These are phyloP conservation scores for Fusarium sp. DNA, from an alignment of 2,329 filamentous ascomycete genomes.

Conservation along the genomic window DNA sequence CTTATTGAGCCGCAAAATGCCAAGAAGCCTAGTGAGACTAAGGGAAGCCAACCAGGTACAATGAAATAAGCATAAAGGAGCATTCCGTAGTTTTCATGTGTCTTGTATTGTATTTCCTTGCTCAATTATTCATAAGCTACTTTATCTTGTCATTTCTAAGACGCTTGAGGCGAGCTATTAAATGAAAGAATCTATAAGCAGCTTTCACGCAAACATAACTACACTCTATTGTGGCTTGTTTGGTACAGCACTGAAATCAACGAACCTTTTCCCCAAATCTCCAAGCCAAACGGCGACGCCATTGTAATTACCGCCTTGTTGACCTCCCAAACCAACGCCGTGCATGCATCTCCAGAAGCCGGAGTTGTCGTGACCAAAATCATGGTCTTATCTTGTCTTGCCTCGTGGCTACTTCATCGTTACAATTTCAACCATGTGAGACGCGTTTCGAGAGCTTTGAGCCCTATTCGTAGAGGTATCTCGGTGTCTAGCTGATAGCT, in stretches of 20 bases:
- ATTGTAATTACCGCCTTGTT: conserved; percentile 46
- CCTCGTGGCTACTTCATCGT: conserved; percentile 36
- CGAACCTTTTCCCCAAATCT: conserved; percentile 31
- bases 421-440: conserved; percentile 22
- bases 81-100: conserved; percentile 1
- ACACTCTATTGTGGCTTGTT: conserved; percentile 45
- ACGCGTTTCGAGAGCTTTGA: conserved; percentile 19
- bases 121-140: conserved; percentile 15
- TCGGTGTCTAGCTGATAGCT: conserved; percentile 39
- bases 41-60: conserved; percentile 7
- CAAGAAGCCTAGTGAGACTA: conserved; percentile 24
- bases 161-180: not conserved
- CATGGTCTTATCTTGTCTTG: conserved; percentile 29
- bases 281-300: conserved; percentile 49
- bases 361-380: conserved; percentile 42
- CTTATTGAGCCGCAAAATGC: conserved; percentile 18
- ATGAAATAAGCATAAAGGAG: conserved; percentile 10
- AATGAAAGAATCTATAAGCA: conserved; percentile 16
- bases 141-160: not conserved
- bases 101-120: not conserved
- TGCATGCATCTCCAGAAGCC: conserved; percentile 49
- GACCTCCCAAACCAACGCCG: conserved; percentile 51
- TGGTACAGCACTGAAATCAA: conserved; percentile 40
- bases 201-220: conserved; percentile 26
- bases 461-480: conserved; percentile 31